Base-by-base conservation (phyloP, 2,329 filamentous ascomycete genomes). In the Xylaria sp. region DNA sequence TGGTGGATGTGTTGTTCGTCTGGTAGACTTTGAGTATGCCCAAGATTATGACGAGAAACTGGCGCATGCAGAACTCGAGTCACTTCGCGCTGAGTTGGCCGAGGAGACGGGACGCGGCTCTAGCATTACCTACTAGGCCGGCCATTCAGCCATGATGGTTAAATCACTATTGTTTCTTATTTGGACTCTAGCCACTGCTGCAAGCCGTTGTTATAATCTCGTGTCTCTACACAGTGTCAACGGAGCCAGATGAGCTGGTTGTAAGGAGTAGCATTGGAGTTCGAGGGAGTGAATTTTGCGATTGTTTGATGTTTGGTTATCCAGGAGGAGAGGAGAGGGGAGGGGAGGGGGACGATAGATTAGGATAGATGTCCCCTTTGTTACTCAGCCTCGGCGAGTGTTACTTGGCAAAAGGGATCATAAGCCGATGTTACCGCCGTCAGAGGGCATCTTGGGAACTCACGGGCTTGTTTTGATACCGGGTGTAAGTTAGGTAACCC, bases 11-110 rank as follows among this genome's bases (percentile, higher is more conserved):
- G 56, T n/a, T n/a, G n/a, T 65, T 45, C 55, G 60, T 57, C 50
- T 65, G 46, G 47, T 63, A 15, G 63, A 65, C 57, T 47, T 65
- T n/a, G 63, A 65, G 53, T 60, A 65, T 60, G 63, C 60, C 25
- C 47, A 63, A 54, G 56, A 63, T 35, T 66, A 57, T 52, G 60
- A 65, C 50, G 60, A 65, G 56, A 49, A 50, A 56, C 51, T 60
- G 47, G 63, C 63, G 33, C 51, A 53, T 19, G 51, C 52, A 40
- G 60, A 61, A 50, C 49, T 66, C 33, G 49, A 57, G 49, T 56
- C 50, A 23, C 52, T 62, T 46, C 50, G 54, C 28, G 59, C 63
- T 35, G 59, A 65, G 55, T 49, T 65, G 47, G 45, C 60, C 33
- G 60, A 65, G 31, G 55, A 62, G 47, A 65, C 60, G 45, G 63